phyloP scores from a whole-genome alignment of 805 yeast genomes.

The Myxozyma monticola region DNA sequence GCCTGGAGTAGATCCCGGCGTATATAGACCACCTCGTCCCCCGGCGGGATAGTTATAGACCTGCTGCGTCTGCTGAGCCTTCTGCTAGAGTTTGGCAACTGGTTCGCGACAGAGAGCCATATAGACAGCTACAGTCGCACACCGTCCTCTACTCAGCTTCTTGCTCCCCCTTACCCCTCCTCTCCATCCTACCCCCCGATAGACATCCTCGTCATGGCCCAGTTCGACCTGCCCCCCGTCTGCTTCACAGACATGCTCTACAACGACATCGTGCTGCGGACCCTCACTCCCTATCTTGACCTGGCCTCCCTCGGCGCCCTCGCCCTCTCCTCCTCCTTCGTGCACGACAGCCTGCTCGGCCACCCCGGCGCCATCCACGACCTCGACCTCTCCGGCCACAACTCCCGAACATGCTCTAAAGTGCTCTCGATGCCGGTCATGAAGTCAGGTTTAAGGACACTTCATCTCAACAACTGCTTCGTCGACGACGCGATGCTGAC shows the following conservation, averaged over 20 bases:
- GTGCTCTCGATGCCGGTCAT: conserved; percentile 55
- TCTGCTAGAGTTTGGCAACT: no score
- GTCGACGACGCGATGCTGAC: conserved; percentile 24
- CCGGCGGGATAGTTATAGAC: no score
- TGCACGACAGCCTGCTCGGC: conserved; percentile 1
- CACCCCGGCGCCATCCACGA: conserved; percentile 23
- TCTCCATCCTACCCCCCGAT: no score
- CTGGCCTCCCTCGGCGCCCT: conserved; percentile 13
- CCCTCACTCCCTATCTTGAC: conserved; percentile 23
- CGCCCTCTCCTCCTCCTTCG: background rate
- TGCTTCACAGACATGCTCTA: conserved; percentile 4
- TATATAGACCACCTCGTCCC: no score
- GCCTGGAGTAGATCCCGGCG: no score
- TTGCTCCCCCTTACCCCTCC: no score
- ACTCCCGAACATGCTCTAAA: conserved; percentile 6
- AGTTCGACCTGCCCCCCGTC: background rate
- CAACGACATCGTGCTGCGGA: conserved; percentile 23
- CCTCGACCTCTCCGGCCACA: conserved; percentile 17
- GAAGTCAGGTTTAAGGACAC: conserved; percentile 60
- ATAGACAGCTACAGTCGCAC: no score
- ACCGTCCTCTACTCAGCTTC: no score
- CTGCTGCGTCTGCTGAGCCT: no score
- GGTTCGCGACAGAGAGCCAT: no score
- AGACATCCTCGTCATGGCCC: no score
- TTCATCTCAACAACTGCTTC: conserved; percentile 21